These are phyloP conservation scores for Claviceps capensis DNA, from an alignment of 2,329 filamentous ascomycete species.

Conservation along the genomic window DNA sequence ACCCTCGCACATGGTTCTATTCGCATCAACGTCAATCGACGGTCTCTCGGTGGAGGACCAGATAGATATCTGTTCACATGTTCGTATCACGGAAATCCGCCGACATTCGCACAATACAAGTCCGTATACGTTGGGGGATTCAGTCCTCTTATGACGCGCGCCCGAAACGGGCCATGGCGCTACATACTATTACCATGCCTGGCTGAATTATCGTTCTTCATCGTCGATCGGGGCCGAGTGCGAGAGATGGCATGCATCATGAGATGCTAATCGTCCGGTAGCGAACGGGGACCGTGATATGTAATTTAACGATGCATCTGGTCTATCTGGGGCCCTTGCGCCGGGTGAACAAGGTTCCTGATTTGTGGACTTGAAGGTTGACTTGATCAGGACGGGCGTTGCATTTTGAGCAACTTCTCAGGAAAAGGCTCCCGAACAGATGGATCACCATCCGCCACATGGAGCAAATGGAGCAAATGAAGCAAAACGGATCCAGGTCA, in stretches of 20 bases:
- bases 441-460: not conserved
- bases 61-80: not conserved
- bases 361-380: not conserved
- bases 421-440: not conserved
- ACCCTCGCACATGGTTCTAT: not conserved
- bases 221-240: not conserved
- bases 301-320: not conserved
- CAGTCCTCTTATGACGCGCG: not conserved
- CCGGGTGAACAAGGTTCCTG: not conserved
- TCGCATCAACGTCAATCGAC: not conserved
- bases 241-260: not conserved
- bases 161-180: not conserved
- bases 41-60: not conserved
- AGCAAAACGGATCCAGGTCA: not conserved
- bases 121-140: not conserved
- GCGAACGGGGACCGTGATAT: not conserved
- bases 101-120: not conserved
- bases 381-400: too few relatives aligned
- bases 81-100: conserved; percentile 1
- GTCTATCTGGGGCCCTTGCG: not conserved
- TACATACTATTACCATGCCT: not conserved
- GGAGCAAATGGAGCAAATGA: not conserved
- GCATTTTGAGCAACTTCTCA: too few relatives aligned
- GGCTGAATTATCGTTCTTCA: not conserved
- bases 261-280: not conserved